A percentile compares a stretch with the other conserved stretches of the same genome.
phyloP scores from a whole-genome alignment of 805 yeast species.

The Metahyphopichia silvanorum region DNA sequence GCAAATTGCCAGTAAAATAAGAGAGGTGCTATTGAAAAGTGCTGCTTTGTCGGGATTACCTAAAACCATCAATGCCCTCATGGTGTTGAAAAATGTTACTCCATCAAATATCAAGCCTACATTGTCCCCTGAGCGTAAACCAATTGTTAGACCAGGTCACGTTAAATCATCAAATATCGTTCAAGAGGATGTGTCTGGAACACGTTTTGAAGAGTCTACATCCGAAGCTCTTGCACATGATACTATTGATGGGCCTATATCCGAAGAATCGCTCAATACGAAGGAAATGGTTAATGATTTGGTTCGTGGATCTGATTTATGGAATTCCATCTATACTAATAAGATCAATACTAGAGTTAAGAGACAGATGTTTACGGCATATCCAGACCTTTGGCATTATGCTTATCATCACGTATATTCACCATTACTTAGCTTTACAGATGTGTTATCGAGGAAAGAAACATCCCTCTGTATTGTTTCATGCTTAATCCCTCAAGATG shows the following conservation, averaged over 20 bases:
- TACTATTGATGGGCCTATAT: slow-evolving; percentile 43
- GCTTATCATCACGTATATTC: slow-evolving; percentile 73
- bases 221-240: slow-evolving; percentile 17
- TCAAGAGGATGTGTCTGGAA: slow-evolving; percentile 38
- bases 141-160: slow-evolving; percentile 28
- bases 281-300: slow-evolving; percentile 23
- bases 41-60: slow-evolving; percentile 84
- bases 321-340: slow-evolving; percentile 67
- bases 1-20: slow-evolving; percentile 47
- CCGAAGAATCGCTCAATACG: slow-evolving; percentile 25
- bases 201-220: slow-evolving; percentile 25
- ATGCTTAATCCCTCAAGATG: slow-evolving; percentile 86
- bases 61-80: slow-evolving; percentile 75
- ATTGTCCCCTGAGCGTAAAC: slow-evolving; percentile 23
- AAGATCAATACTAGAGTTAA: slow-evolving; percentile 69
- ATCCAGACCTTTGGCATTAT: slow-evolving; percentile 81
- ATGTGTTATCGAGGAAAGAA: slow-evolving; percentile 59
- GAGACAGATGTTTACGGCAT: slow-evolving; percentile 65
- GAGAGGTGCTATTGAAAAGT: slow-evolving; percentile 78
- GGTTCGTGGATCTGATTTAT: slow-evolving; percentile 59
- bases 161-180: slow-evolving; percentile 35
- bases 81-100: slow-evolving; percentile 58
- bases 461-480: slow-evolving; percentile 77
- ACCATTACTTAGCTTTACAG: slow-evolving; percentile 69
- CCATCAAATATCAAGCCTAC: slow-evolving; percentile 43